phyloP scores from a whole-genome alignment of 441 rosid genomes.

The Hypseocharis bilobata region DNA sequence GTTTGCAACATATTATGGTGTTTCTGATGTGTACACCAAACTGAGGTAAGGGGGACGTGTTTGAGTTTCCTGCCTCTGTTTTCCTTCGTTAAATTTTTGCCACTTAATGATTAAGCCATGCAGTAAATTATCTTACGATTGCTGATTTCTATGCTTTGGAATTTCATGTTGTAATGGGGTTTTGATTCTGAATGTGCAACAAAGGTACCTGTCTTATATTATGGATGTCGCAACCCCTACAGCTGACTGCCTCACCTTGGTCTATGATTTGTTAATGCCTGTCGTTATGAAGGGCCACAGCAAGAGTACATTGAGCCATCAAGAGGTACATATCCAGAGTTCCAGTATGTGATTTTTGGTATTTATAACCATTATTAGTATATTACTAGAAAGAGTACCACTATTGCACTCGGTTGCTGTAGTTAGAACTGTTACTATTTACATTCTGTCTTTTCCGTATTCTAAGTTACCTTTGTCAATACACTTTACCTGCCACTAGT shows the following conservation, averaged over 20 bases:
- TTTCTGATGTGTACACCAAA: constrained; percentile 82
- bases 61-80: not conserved
- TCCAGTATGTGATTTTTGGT: not conserved
- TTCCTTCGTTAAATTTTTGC: not conserved
- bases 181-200: constrained; percentile 17
- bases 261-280: constrained; percentile 70
- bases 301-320: constrained; percentile 84
- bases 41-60: constrained; percentile 45
- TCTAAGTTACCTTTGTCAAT: not conserved
- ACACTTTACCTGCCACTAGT: constrained; percentile 16
- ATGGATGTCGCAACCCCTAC: constrained; percentile 99
- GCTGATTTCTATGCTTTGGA: not conserved
- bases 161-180: constrained; percentile 8
- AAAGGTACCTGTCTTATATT: constrained; percentile 83
- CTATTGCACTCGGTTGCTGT: not conserved
- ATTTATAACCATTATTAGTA: not conserved
- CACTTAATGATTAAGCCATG: constrained; percentile 7
- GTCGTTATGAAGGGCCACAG: constrained; percentile 73
- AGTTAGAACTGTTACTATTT: not conserved
- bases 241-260: constrained; percentile 87
- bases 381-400: not conserved
- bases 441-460: not conserved
- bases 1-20: constrained; percentile 87
- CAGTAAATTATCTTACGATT: constrained; percentile 1
- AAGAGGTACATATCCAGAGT: constrained; percentile 50